phyloP scores from a whole-genome alignment of 176 grass and related monocot species.

The Zizania latifolia region DNA sequence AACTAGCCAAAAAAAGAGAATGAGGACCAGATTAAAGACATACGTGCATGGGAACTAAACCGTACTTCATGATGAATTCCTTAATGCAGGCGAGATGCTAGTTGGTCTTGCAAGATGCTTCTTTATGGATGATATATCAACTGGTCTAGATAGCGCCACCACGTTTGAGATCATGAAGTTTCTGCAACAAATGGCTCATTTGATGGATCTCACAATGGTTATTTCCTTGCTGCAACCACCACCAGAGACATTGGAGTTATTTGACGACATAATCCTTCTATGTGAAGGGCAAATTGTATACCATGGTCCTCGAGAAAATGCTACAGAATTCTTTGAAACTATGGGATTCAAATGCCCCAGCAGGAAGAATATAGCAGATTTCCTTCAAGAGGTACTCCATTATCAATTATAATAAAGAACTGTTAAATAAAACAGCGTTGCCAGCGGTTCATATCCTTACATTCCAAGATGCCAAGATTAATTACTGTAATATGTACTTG shows the following conservation, averaged over 20 bases:
- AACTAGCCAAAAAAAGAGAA: too few species aligned
- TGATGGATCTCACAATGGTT: conserved; percentile 83
- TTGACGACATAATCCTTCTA: conserved; percentile 91
- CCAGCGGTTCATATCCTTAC: too few species aligned
- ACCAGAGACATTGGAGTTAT: conserved; percentile 83
- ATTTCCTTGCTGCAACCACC: conserved; percentile 94
- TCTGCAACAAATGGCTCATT: conserved; percentile 77
- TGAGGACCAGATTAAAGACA: too few species aligned
- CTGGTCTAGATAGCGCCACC: conserved; percentile 91
- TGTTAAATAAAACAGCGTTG: not conserved
- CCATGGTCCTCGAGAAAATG: conserved; percentile 84
- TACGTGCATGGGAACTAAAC: too few species aligned
- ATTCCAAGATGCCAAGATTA: too few species aligned
- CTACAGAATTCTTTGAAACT: conserved; percentile 63
- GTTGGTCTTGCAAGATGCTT: conserved; percentile 83
- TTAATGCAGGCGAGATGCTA: conserved; percentile 84
- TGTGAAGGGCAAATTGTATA: conserved; percentile 90
- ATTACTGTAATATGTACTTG: too few species aligned
- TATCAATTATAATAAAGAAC: conserved; percentile 4
- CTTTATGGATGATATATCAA: conserved; percentile 99
- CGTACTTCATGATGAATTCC: too few species aligned
- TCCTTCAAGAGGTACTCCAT: conserved; percentile 87
- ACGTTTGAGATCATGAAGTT: conserved; percentile 86
- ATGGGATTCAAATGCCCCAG: conserved; percentile 85
- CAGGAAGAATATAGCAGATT: conserved; percentile 87